These are phyloP conservation scores for Chlorella sp. DNA, from an alignment of 139 green algal species.

Conservation along the genomic window DNA sequence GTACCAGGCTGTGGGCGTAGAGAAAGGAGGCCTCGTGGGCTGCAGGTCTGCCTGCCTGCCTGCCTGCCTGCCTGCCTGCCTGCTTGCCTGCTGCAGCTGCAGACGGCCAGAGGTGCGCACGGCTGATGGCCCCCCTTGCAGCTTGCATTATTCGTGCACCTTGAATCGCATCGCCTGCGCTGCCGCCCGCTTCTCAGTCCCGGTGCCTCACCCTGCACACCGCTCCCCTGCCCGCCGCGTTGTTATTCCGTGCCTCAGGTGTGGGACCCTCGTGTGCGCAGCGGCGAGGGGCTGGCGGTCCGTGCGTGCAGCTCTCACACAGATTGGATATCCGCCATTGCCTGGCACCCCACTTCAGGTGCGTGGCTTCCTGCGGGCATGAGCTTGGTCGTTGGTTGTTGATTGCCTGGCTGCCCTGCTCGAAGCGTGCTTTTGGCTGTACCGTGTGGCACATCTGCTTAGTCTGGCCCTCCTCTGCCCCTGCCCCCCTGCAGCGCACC, in stretches of 20 bases:
- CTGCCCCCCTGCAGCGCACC: background rate
- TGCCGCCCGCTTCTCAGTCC: no score
- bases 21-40: no score
- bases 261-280: conserved; percentile 76
- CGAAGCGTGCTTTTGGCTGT: background rate
- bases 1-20: no score
- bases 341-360: conserved; percentile 67
- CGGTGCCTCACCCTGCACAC: background rate
- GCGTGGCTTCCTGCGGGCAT: background rate
- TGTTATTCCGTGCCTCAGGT: conserved; percentile 44
- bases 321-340: conserved; percentile 74
- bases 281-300: conserved; percentile 57
- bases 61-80: no score
- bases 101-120: no score
- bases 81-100: background rate
- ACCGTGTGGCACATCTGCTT: background rate
- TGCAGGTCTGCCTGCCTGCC: no score
- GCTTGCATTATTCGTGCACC: background rate
- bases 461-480: background rate
- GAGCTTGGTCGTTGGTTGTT: background rate
- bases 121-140: no score
- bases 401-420: background rate
- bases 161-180: background rate
- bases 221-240: no score
- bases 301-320: conserved; percentile 60